Evolutionary conservation across 805 yeast genomes (phyloP).

Genomic region (Kazachstania psychrophila): DNA sequence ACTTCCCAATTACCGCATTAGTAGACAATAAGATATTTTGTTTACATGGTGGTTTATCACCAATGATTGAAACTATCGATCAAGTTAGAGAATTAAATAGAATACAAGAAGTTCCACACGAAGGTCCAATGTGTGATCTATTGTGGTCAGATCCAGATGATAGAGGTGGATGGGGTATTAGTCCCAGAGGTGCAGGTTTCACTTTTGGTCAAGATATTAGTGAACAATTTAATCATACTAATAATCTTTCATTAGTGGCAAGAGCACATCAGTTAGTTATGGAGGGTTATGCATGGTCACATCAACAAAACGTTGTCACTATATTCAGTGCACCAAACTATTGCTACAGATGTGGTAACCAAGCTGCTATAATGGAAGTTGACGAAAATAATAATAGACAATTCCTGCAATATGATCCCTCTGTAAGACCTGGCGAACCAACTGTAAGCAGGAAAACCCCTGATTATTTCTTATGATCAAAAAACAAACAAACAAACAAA

Average conservation of each 20-base stretch:
- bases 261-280: constrained; percentile 96
- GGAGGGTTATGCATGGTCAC: constrained; percentile 95
- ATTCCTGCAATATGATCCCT: constrained; percentile 91
- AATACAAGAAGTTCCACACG: constrained; percentile 94
- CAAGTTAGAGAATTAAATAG: constrained; percentile 86
- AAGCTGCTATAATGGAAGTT: constrained; percentile 96
- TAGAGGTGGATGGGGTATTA: constrained; percentile 95
- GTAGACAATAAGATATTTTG: constrained; percentile 88
- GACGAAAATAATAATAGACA: constrained; percentile 88
- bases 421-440: constrained; percentile 96
- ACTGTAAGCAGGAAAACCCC: constrained; percentile 95
- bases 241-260: constrained; percentile 75
- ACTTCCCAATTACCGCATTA: constrained; percentile 86
- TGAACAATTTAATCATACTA: constrained; percentile 87
- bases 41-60: constrained; percentile 90
- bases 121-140: constrained; percentile 95
- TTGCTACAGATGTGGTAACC: constrained; percentile 96
- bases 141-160: constrained; percentile 97
- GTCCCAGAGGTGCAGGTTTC: constrained; percentile 98
- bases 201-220: constrained; percentile 94
- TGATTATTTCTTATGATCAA: constrained; percentile 72
- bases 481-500: too few species aligned
- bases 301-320: constrained; percentile 88
- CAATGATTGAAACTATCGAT: constrained; percentile 87
- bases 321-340: constrained; percentile 93